Percentiles rank a stretch among this genome's conserved stretches.
phyloP scores from a whole-genome alignment of 805 yeast species.

The Kazachstania psychrophila region DNA sequence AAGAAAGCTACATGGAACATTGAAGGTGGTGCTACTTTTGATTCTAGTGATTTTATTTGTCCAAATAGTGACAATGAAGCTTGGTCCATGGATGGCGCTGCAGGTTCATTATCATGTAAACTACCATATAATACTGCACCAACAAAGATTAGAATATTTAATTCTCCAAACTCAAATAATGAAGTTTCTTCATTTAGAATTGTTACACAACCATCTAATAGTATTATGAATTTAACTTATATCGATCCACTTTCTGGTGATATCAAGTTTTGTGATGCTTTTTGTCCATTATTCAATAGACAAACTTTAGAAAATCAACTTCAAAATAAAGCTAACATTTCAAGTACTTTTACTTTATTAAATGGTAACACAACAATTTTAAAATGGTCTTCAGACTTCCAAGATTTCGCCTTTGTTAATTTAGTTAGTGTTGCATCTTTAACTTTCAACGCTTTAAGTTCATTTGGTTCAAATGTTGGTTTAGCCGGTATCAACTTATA shows the following conservation, averaged over 20 bases:
- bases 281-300: slow-evolving; percentile 61
- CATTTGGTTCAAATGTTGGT: slow-evolving; percentile 62
- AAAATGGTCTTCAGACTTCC: slow-evolving; percentile 40
- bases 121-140: slow-evolving; percentile 54
- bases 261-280: slow-evolving; percentile 68
- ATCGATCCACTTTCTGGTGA: slow-evolving; percentile 61
- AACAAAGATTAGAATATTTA: slow-evolving; percentile 62
- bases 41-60: slow-evolving; percentile 41
- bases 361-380: slow-evolving; percentile 32
- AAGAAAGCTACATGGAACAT: slow-evolving; percentile 45
- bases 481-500: slow-evolving; percentile 66
- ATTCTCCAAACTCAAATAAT: slow-evolving; percentile 39
- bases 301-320: slow-evolving; percentile 27
- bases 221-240: slow-evolving; percentile 88
- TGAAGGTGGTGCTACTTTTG: slow-evolving; percentile 30
- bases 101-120: slow-evolving; percentile 59
- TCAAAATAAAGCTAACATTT: slow-evolving; percentile 19
- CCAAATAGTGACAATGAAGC: slow-evolving; percentile 36
- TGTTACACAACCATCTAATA: slow-evolving; percentile 65
- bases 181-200: slow-evolving; percentile 58
- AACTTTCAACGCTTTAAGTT: slow-evolving; percentile 53
- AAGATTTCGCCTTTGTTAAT: slow-evolving; percentile 77
- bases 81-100: slow-evolving; percentile 46
- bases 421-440: slow-evolving; percentile 50
- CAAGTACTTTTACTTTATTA: slow-evolving; percentile 15